Evolutionary conservation across 2,329 filamentous ascomycete genomes (phyloP).

Genomic region (Nothopassalora personata): DNA sequence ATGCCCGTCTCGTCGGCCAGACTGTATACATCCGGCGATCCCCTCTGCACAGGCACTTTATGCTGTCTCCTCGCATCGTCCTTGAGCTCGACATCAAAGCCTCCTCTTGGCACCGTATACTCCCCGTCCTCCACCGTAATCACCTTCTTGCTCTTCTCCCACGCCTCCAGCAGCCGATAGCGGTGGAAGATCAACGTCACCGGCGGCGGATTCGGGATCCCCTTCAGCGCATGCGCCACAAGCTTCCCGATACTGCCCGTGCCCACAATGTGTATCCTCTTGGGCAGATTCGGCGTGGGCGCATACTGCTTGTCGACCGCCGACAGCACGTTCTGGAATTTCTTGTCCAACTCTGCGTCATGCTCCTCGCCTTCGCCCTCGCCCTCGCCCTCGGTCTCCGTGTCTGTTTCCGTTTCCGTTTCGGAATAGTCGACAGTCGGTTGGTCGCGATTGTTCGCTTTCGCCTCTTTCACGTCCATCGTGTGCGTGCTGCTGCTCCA

Average conservation of each 20-base stretch:
- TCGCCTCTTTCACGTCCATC: slow-evolving; percentile 16
- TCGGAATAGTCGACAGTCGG: slow-evolving; percentile 3
- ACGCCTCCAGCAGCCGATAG: slow-evolving; percentile 39
- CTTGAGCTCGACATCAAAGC: slow-evolving; percentile 44
- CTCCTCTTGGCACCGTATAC: slow-evolving; percentile 33
- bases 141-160: slow-evolving; percentile 46
- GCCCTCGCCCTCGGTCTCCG: too few species aligned
- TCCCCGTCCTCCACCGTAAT: slow-evolving; percentile 43
- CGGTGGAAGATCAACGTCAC: slow-evolving; percentile 75
- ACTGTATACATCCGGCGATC: slow-evolving; percentile 19
- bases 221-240: slow-evolving; percentile 66
- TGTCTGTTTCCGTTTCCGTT: slow-evolving; percentile 8
- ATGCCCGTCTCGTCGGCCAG: slow-evolving; percentile 18
- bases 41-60: slow-evolving; percentile 28
- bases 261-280: slow-evolving; percentile 70
- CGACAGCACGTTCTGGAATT: slow-evolving; percentile 14
- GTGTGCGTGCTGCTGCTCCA: slow-evolving; percentile 13
- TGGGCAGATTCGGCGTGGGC: slow-evolving; percentile 22
- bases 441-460: neutral
- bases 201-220: slow-evolving; percentile 58
- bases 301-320: slow-evolving; percentile 29
- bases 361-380: slow-evolving; percentile 5
- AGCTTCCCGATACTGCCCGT: slow-evolving; percentile 76
- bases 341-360: neutral
- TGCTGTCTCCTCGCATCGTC: slow-evolving; percentile 35